Evolutionary conservation across 768 basidiomycete species (phyloP).

Genomic region (Lactifluus volemus): DNA sequence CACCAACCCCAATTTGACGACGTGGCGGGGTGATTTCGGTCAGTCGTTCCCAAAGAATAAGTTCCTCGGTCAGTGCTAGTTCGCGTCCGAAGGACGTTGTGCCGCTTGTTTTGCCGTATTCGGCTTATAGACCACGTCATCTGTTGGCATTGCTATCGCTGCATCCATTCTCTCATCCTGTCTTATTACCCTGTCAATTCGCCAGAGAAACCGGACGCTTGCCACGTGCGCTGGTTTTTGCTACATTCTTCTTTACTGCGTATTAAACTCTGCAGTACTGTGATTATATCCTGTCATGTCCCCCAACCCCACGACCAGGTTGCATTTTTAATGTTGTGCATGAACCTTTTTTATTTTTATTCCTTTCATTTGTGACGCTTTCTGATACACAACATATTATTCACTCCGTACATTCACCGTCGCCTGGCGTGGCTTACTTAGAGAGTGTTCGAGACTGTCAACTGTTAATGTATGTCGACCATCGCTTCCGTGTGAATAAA

Average conservation of each 20-base stretch:
- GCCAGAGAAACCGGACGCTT: neutral
- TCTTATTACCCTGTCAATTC: neutral
- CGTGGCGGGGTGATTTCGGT: conserved; percentile 37
- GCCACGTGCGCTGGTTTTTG: neutral
- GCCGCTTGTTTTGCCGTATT: neutral
- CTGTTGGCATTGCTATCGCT: neutral
- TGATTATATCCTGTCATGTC: conserved; percentile 5
- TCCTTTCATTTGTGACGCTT: neutral
- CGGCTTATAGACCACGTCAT: neutral
- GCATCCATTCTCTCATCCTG: neutral
- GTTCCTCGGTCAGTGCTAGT: conserved; percentile 36
- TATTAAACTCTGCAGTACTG: neutral
- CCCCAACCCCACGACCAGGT: neutral
- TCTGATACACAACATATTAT: conserved; percentile 1
- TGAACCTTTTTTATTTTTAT: conserved; percentile 9
- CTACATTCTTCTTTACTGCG: neutral
- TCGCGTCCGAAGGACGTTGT: neutral
- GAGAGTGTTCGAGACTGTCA: too few species aligned
- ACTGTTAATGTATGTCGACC: conserved; percentile 1
- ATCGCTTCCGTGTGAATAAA: conserved; percentile 3
- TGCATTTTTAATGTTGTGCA: conserved; percentile 3
- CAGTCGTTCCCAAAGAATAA: conserved; percentile 45
- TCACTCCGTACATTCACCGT: neutral
- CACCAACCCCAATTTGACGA: conserved; percentile 51
- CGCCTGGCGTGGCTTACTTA: neutral